Evolutionary conservation across 805 yeast genomes (phyloP).

Genomic region (Candida cerambycidarum): DNA sequence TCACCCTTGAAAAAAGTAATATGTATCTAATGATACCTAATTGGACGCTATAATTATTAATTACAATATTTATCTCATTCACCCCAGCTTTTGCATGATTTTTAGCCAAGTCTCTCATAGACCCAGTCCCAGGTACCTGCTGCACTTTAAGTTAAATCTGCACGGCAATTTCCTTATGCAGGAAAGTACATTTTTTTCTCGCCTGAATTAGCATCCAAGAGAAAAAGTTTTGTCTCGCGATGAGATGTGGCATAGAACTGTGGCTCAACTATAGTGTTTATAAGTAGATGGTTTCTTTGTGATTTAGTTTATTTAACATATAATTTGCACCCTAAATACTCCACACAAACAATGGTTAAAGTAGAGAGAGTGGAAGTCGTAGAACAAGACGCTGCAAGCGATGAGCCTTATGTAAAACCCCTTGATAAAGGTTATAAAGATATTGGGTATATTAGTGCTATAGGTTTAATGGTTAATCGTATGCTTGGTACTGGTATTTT

Average conservation of each 20-base stretch:
- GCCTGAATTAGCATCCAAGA: too few species aligned
- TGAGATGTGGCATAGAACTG: conserved; percentile 7
- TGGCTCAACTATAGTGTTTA: conserved; percentile 4
- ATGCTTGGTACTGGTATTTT: conserved; percentile 78
- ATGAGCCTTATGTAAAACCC: conserved; percentile 22
- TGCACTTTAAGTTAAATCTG: too few species aligned
- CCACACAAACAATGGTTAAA: background rate
- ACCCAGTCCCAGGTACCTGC: too few species aligned
- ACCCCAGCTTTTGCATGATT: too few species aligned
- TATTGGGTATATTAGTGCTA: conserved; percentile 46
- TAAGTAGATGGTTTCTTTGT: background rate
- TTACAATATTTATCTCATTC: too few species aligned
- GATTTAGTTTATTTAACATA: background rate
- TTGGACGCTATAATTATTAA: too few species aligned
- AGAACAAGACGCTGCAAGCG: conserved; percentile 4
- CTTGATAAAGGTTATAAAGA: conserved; percentile 25
- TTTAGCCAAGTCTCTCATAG: too few species aligned
- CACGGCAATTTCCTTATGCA: too few species aligned
- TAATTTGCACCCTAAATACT: background rate
- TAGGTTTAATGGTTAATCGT: conserved; percentile 57
- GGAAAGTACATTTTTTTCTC: too few species aligned
- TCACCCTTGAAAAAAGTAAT: too few species aligned
- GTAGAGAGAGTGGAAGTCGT: conserved; percentile 2
- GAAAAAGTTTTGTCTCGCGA: conserved; percentile 2
- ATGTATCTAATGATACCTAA: too few species aligned